A percentile compares a stretch with the other conserved stretches of the same genome.
phyloP scores from a whole-genome alignment of 768 basidiomycete genomes.

The Cubamyces lactineus region DNA sequence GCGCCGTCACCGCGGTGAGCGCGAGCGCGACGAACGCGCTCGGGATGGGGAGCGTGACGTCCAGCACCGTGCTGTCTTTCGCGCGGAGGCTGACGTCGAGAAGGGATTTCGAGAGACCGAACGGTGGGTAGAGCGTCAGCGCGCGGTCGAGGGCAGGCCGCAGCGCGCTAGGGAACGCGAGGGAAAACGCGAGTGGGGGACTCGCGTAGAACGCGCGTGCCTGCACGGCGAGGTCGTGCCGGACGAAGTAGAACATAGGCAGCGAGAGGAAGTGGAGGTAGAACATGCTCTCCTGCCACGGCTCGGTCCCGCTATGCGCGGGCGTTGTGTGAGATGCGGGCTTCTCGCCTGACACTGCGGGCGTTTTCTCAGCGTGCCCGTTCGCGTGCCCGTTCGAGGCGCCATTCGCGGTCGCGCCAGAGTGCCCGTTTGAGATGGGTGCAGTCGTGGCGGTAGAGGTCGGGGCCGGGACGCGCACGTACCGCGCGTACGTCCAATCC shows the following conservation, averaged over 20 bases:
- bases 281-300: constrained; percentile 93
- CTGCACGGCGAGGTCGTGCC: constrained; percentile 54
- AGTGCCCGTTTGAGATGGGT: not conserved
- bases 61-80: constrained; percentile 29
- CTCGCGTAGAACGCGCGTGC: constrained; percentile 46
- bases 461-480: constrained; percentile 34
- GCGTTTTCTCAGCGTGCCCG: not conserved
- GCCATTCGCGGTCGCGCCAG: too few relatives aligned
- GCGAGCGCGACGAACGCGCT: constrained; percentile 62
- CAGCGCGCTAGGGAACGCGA: constrained; percentile 17
- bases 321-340: too few relatives aligned
- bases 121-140: constrained; percentile 17
- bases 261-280: constrained; percentile 84
- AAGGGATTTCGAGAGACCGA: constrained; percentile 4
- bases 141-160: constrained; percentile 37
- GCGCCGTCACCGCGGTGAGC: constrained; percentile 81
- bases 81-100: constrained; percentile 19
- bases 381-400: too few relatives aligned
- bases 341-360: not conserved
- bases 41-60: constrained; percentile 49
- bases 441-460: not conserved
- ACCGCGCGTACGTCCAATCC: constrained; percentile 72
- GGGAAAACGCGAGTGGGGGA: constrained; percentile 34
- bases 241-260: constrained; percentile 72
- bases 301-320: constrained; percentile 1